Evolutionary conservation across 2,329 filamentous ascomycete genomes (phyloP), one percentile per base, ranked within the genome.

Genomic region (Immersiporthe knoxdaviesiana): DNA sequence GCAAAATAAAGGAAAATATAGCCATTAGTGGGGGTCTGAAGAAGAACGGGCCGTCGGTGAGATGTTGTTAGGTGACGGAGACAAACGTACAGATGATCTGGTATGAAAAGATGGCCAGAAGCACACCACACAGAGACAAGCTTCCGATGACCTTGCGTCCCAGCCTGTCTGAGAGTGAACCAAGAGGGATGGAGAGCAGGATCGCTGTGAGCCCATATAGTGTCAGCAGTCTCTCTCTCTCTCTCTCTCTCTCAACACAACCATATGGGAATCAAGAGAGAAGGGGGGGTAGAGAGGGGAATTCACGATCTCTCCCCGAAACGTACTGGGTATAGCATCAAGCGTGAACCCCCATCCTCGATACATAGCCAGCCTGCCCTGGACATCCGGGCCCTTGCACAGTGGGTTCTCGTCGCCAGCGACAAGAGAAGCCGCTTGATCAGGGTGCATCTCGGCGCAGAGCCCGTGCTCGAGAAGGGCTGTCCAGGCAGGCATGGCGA

Each of bases 381-480:
- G 86, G 0, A 89, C 84, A 2, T 78, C 75, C 0, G 78, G 74
- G 3, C 76, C 75, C 73, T 88, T 88, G 77, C 87, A 88, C 7
- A 74, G 74, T 24, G 80, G 77, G 59, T 78, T 74, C 47, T 86
- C 84, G 1, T 76, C 65, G 74, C 76, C 70, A 3, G 65, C 74
- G 59, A 70, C 65, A 60, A 71, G 73, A 41, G 72, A 72, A 0
- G 81, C 75, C 32, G 78, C 73, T 59, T 81, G 76, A 2, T 81
- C 77, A 6, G 83, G 81, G 72, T 83, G 84, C 70, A 83, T 80
- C 21, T 79, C 74, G 32, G 83, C 82, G 75, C 87, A 89, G 59
- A 87, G 81, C 60, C 87, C 81, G 65, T 81, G 79, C 74, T 89
- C 87, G 72, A 85, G 81, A 64, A 88, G 80, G 66, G 84, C 82